Base-by-base conservation (phyloP, 73 alveolate species). In the Stentor roeselii region DNA sequence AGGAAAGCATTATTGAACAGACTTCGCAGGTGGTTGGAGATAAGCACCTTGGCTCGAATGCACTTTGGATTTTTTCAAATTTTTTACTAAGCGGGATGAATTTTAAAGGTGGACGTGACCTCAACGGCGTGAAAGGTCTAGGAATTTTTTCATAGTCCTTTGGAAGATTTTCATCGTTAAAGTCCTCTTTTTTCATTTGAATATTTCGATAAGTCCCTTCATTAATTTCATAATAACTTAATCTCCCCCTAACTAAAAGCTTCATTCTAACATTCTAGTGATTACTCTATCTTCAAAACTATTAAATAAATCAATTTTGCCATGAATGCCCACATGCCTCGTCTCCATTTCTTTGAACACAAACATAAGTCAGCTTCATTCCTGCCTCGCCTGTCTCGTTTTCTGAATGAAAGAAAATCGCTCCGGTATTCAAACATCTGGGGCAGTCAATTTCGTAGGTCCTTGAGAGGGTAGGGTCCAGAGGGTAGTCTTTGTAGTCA, bases 311-410 rank as follows among this genome's bases (percentile, higher is more conserved):
- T 67, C 34, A 67, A 34, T n/a, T 67, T 67, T 67, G 80, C 84
- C 84, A 76, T 30, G 84, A 76, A 76, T 76, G 39, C 39, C 84
- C 84, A 41, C 84, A 76, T 36, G 74, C 60, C 2, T 37, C 30
- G 14, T 41, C 84, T 76, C 39, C 84, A 2, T 83, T 76, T n/a
- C 89, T 42, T 35, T 76, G n/a, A 3, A 76, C 60, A 76, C 93
- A 87, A 36, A 87, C 90, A 76, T 60, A 87, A 4, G 87, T 87
- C 27, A 87, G 83, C 78, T 80, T 87, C 93, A 87, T 87, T 61
- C 93, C 87, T 11, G 80, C 82, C 42, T 87, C 84, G 32, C 74
- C 60, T 21, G 36, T 39, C n/a, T 76, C 74, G 6, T 84, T 4
- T 78, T 84, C 67, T 78, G 89, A 35, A 60, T 67, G 37, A 78